Percentiles rank a stretch among this genome's conserved stretches.
Evolutionary conservation across 2,329 filamentous ascomycete species (phyloP).

Genomic region (Claviceps citrina): DNA sequence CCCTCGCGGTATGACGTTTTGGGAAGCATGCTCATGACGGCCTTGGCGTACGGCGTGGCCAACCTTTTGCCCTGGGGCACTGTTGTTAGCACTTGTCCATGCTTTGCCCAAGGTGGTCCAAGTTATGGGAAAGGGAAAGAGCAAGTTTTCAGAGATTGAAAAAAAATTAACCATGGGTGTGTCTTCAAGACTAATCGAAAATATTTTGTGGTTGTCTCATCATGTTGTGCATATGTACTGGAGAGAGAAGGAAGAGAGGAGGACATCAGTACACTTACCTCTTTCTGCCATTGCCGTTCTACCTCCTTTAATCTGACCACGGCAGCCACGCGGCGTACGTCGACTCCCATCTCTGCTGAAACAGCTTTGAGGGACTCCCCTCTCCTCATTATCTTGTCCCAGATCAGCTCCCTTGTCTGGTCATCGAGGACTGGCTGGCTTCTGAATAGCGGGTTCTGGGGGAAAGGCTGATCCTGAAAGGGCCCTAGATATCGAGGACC

Average conservation of each 20-base stretch:
- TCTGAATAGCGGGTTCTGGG: constrained; percentile 54
- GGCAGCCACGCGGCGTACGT: constrained; percentile 71
- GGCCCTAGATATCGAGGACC: constrained; percentile 24
- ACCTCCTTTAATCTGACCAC: constrained; percentile 75
- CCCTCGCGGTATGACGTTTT: constrained; percentile 41
- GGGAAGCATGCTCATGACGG: constrained; percentile 68
- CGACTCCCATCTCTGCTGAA: constrained; percentile 61
- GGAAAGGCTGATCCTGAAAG: constrained; percentile 46
- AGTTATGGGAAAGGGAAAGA: constrained; percentile 8
- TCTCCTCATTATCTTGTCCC: constrained; percentile 46
- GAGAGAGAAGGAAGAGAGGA: neutral
- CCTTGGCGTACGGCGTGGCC: constrained; percentile 60
- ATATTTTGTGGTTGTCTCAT: constrained; percentile 51
- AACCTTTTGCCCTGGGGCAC: constrained; percentile 55
- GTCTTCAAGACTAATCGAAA: constrained; percentile 99
- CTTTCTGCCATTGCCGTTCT: constrained; percentile 59
- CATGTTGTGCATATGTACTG: constrained; percentile 19
- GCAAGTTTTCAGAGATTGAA: constrained; percentile 19
- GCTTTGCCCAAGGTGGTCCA: neutral
- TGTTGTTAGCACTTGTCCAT: neutral
- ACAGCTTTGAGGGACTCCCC: constrained; percentile 60
- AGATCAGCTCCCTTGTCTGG: constrained; percentile 56
- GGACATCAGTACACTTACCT: constrained; percentile 47
- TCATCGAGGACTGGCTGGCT: constrained; percentile 63
- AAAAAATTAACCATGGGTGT: constrained; percentile 57